phyloP scores from a whole-genome alignment of 176 grass and related monocot genomes.

The Thinopyrum elongatum region DNA sequence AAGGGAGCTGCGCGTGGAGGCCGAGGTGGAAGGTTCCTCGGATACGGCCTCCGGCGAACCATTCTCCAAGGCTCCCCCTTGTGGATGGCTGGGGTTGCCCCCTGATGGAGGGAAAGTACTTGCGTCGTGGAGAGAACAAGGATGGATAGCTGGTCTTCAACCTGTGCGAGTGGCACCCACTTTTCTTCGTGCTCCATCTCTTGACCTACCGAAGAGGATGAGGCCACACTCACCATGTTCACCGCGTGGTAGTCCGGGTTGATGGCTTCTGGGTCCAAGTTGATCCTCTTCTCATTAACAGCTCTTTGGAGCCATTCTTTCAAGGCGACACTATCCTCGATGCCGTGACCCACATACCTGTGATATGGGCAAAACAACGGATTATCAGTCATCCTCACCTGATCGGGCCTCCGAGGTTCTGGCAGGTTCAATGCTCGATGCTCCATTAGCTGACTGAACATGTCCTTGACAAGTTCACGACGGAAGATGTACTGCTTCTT shows the following conservation, averaged over 20 bases:
- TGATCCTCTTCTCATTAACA: not conserved
- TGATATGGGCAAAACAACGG: not conserved
- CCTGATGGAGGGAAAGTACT: not conserved
- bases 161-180: not conserved
- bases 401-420: not conserved
- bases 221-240: not conserved
- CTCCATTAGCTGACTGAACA: not conserved
- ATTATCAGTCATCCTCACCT: not conserved
- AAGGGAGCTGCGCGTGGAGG: not conserved
- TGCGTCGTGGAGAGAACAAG: not conserved
- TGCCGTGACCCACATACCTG: not conserved
- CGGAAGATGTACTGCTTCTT: not conserved
- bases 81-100: not conserved
- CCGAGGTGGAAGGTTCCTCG: not conserved
- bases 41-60: not conserved
- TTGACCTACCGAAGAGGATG: not conserved
- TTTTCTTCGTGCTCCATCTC: not conserved
- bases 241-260: not conserved
- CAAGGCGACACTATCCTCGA: no score
- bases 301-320: not conserved
- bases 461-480: not conserved
- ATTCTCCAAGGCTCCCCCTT: not conserved
- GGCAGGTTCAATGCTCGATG: not conserved
- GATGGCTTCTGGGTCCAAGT: not conserved
- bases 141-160: not conserved